These are phyloP conservation scores for Rhizoclosmatium sp. DNA, from an alignment of 192 early-diverging fungal genomes.

Conservation along the genomic window DNA sequence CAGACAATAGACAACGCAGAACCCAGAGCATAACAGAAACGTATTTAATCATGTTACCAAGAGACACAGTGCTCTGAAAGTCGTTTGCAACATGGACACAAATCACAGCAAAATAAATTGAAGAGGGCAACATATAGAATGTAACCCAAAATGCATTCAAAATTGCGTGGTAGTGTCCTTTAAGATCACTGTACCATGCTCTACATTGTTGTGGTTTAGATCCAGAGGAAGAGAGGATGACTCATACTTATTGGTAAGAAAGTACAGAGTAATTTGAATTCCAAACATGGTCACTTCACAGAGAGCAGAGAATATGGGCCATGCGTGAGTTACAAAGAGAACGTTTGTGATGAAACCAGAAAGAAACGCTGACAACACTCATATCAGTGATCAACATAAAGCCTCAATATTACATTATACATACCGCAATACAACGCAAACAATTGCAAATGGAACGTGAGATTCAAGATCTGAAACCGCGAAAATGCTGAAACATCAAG, in stretches of 20 bases:
- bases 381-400: neutral
- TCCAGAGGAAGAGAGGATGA: neutral
- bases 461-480: constrained; percentile 8
- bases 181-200: neutral
- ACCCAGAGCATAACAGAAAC: constrained; percentile 25
- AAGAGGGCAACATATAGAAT: constrained; percentile 12
- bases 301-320: constrained; percentile 13
- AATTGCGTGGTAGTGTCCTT: neutral
- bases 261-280: constrained; percentile 22
- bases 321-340: neutral
- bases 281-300: constrained; percentile 11
- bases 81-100: constrained; percentile 23
- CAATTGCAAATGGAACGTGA: constrained; percentile 2
- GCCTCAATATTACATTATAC: neutral
- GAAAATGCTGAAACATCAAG: neutral
- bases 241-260: constrained; percentile 9
- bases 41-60: constrained; percentile 26
- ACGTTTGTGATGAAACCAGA: constrained; percentile 16
- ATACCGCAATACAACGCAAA: neutral
- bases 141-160: neutral
- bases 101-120: constrained; percentile 17
- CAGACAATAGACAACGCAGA: constrained; percentile 12
- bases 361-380: constrained; percentile 3
- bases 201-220: neutral
- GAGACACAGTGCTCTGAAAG: neutral